Base-by-base conservation (phyloP, 2,329 filamentous ascomycete genomes). In the Phaeoacremonium minimum region DNA sequence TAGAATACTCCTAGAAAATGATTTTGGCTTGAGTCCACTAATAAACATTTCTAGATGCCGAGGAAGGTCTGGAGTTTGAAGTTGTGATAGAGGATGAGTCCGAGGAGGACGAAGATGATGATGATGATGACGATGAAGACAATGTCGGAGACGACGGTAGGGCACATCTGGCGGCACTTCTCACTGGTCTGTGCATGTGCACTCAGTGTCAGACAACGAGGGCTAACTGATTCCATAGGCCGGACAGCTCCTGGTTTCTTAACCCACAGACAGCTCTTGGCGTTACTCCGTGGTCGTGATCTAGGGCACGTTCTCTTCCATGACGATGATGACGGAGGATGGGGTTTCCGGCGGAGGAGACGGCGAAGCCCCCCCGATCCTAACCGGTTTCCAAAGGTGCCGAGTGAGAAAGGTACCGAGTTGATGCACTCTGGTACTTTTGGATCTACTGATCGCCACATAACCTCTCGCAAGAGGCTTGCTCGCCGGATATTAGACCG, bases 361-460 rank as follows among this genome's bases (percentile, higher is more conserved):
- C 67, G 73, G 35, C 55, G 61, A 15, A 53, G 54, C 9, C 46
- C 45, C 2, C 50, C 60, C n/a, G 73, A 80, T 40, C 71, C 71
- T 3, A 60, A 80, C 43, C 65, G 77, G 30, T 90, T 90, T 41
- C 87, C 90, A n/a, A 85, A 85, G 49, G 80, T 95, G 0, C 91
- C 91, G 0, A 95, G 83, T 50, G 79, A 85, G 9, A 73, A 79
- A 43, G 91, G 93, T 7, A 70, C 62, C 33, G 77, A 83, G 48
- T 66, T 97, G 43, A 95, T 97, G 89, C 71, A 78, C 28, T 84
- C 82, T 18, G 91, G 91, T 2, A 70, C 68, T 3, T 97, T 96
- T 61, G 91, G 91, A 20, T 69, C 71, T 14, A 84, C 80, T 39
- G 73, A 83, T 30, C 61, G 69, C 39, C 66, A 67, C 48, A 67